phyloP scores from a whole-genome alignment of 2,329 filamentous ascomycete genomes.

The Hypoxylon sp. region DNA sequence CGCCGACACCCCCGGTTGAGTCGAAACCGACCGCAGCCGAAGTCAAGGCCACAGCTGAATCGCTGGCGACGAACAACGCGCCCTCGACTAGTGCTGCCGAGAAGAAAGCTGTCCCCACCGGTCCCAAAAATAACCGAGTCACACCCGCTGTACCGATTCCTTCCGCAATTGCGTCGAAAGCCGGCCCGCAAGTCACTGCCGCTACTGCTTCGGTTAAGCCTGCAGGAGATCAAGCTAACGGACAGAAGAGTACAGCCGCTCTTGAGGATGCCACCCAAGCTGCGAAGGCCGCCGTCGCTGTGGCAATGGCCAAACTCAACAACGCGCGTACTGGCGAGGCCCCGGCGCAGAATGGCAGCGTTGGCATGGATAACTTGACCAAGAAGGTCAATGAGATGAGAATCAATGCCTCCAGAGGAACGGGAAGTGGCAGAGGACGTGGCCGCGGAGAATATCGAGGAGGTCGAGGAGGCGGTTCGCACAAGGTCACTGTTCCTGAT shows the following conservation, averaged over 20 bases:
- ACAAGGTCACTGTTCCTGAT: slow-evolving; percentile 88
- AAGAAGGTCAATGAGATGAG: slow-evolving; percentile 85
- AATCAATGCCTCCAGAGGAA: slow-evolving; percentile 69
- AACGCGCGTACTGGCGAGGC: slow-evolving; percentile 52
- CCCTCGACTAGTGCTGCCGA: slow-evolving; percentile 55
- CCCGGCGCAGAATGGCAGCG: slow-evolving; percentile 59
- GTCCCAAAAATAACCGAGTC: slow-evolving; percentile 68
- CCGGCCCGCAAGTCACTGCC: slow-evolving; percentile 51
- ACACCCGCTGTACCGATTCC: slow-evolving; percentile 77
- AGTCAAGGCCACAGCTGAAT: slow-evolving; percentile 68
- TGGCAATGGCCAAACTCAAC: slow-evolving; percentile 81
- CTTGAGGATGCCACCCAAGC: slow-evolving; percentile 79
- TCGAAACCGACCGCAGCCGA: slow-evolving; percentile 75
- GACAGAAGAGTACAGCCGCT: slow-evolving; percentile 57
- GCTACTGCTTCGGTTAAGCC: slow-evolving; percentile 56
- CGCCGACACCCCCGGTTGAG: slow-evolving; percentile 75
- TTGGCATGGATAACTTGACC: slow-evolving; percentile 76
- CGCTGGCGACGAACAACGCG: slow-evolving; percentile 60
- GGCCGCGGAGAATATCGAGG: slow-evolving; percentile 65
- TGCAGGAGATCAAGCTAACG: slow-evolving; percentile 56
- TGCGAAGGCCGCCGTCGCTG: slow-evolving; percentile 82
- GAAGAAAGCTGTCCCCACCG: slow-evolving; percentile 61
- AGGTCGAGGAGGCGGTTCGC: slow-evolving; percentile 60
- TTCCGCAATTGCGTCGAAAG: slow-evolving; percentile 58
- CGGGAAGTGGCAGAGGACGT: slow-evolving; percentile 61